Conservation (phyloP, 148 eudicot genomes). For the Amaranthus palmeri region DNA sequence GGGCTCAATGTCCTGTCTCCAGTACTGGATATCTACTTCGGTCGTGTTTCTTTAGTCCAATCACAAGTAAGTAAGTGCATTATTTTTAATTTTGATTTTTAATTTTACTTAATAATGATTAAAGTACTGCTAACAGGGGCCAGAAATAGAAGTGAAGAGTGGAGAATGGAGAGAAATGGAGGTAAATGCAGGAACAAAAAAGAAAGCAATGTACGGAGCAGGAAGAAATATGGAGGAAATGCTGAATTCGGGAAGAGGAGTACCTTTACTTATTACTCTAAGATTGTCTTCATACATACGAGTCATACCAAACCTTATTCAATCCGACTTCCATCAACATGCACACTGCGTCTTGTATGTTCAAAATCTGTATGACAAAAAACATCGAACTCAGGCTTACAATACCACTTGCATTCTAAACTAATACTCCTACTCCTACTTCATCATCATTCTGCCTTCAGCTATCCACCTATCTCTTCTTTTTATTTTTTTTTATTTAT, state of each 20-base stretch:
- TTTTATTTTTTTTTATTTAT: background rate
- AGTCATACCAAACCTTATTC: slow-evolving; percentile 42
- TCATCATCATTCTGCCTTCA: too few species aligned
- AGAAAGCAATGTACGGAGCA: slow-evolving; percentile 69
- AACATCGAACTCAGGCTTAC: slow-evolving; percentile 31
- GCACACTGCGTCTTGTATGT: slow-evolving; percentile 48
- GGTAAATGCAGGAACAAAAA: slow-evolving; percentile 37
- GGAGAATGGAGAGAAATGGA: slow-evolving; percentile 28
- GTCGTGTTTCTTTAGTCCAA: slow-evolving; percentile 34
- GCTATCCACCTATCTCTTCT: too few species aligned
- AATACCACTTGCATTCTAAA: slow-evolving; percentile 33
- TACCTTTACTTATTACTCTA: slow-evolving; percentile 35
- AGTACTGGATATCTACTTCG: slow-evolving; percentile 5
- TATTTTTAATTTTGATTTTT: too few species aligned
- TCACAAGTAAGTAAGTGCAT: slow-evolving; percentile 28
- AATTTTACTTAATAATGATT: background rate
- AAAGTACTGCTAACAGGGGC: slow-evolving; percentile 25
- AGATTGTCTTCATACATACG: slow-evolving; percentile 34
- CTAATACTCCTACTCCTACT: too few species aligned
- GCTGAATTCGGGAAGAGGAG: slow-evolving; percentile 44
- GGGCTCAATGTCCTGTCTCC: slow-evolving; percentile 16
- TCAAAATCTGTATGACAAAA: slow-evolving; percentile 31
- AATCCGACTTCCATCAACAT: slow-evolving; percentile 43
- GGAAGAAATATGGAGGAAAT: slow-evolving; percentile 71
- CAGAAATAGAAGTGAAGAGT: slow-evolving; percentile 32